Base-by-base conservation (phyloP, 192 early-diverging fungal species). In the Dissophora globulifera region DNA sequence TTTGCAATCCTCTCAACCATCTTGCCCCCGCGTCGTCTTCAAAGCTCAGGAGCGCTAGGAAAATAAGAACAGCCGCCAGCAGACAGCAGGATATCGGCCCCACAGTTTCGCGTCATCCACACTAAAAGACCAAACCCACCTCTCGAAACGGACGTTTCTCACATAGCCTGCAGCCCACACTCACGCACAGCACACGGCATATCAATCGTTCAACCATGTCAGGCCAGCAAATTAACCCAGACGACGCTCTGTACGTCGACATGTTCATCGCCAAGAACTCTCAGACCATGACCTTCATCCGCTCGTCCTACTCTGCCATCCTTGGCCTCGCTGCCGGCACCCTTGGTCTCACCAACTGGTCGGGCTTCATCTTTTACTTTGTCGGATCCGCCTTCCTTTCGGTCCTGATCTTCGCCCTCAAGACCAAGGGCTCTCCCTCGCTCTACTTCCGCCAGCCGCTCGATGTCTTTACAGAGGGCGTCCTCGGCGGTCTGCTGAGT, bases 321-420 rank as follows among this genome's bases (percentile, higher is more conserved):
- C 84, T 91, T 16, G 95, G 95, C 43, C 86, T 89, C 16, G 92
- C 94, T 19, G 95, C 94, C 22, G 95, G 95, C 32, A 93, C 95
- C 67, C 86, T 96, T 32, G 94, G 94, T 1, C 84, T 97, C 55
- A 92, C 93, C 6, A 90, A 93, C 26, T 85, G 88, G 66, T 84
- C 82, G 42, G 95, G 95, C 43, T 96, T 96, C 69, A 83, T 91
- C 51, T 96, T 94, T 79, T 97, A 95, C 72, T 75, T 85, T 22
- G 53, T 85, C 25, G 86, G 81, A 42, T 94, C 93, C 78, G 60
- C 83, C 11, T 70, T 92, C 22, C 76, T 93, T 27, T 90, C 90
- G 12, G 69, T 76, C 6, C 59, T 93, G 15, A 57, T 92, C 40
- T 71, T 90, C 33, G 25, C 78, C 16, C 31, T 93, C 54, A 93